A percentile compares a stretch with the other conserved stretches of the same genome.
phyloP scores from a whole-genome alignment of 495 filamentous ascomycete species.

The Talaromyces nanjingensis region DNA sequence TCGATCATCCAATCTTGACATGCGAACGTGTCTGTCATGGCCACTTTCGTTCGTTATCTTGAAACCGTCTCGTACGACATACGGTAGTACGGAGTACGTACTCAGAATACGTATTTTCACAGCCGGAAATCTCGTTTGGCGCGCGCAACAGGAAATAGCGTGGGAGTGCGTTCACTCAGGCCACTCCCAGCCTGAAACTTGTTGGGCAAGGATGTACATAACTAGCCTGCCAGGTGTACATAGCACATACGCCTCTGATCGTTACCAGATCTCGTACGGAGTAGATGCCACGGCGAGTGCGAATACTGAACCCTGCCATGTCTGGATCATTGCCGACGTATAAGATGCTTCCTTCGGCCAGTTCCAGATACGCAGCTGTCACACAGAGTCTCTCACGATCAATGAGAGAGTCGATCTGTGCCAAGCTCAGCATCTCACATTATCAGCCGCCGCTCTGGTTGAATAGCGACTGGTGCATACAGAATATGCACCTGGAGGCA shows the following conservation, averaged over 20 bases:
- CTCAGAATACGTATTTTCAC: not conserved
- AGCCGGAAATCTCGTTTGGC: not conserved
- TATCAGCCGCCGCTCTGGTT: not conserved
- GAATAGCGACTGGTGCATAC: not conserved
- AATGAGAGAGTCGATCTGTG: not conserved
- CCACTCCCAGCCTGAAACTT: not conserved
- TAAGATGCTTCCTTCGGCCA: not conserved
- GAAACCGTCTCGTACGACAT: not conserved
- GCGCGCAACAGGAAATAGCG: not conserved
- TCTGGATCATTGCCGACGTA: not conserved
- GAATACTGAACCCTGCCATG: not conserved
- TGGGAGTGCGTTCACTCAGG: not conserved
- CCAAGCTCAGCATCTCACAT: not conserved
- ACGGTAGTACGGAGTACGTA: not conserved
- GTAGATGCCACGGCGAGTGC: not conserved
- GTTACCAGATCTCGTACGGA: not conserved
- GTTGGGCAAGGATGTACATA: constrained; percentile 2
- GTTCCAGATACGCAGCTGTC: not conserved
- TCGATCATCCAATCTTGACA: not conserved
- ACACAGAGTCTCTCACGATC: not conserved
- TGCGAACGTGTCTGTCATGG: constrained; percentile 1
- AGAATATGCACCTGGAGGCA: not conserved
- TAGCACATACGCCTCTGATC: not conserved
- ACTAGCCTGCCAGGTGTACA: not conserved
- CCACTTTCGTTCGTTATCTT: not conserved